These are phyloP conservation scores for Pyronema domesticum DNA, from an alignment of 495 filamentous ascomycete species.

Conservation along the genomic window DNA sequence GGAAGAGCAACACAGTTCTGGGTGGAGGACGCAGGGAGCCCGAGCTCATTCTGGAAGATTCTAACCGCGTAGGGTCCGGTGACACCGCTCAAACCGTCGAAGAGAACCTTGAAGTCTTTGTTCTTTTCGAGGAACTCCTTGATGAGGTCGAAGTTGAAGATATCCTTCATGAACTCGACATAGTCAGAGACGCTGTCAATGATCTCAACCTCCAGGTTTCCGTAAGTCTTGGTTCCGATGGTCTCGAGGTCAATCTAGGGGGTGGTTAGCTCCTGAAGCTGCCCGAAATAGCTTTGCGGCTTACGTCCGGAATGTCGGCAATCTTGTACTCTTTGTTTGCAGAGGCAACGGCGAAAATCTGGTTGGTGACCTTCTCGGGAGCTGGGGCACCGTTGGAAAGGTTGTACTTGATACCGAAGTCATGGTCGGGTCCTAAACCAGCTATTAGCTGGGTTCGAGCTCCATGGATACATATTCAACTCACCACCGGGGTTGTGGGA, in stretches of 20 bases:
- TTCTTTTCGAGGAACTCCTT: slow-evolving; percentile 72
- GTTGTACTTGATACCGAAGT: slow-evolving; percentile 99
- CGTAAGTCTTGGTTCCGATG: slow-evolving; percentile 70
- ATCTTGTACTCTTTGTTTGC: slow-evolving; percentile 80
- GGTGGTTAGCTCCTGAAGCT: not conserved
- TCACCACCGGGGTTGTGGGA: slow-evolving; percentile 95
- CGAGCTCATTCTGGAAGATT: slow-evolving; percentile 88
- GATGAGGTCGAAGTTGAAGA: slow-evolving; percentile 94
- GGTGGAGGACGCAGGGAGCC: slow-evolving; percentile 53
- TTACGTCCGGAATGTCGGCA: slow-evolving; percentile 54
- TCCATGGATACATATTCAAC: slow-evolving; percentile 20
- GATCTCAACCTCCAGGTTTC: slow-evolving; percentile 77
- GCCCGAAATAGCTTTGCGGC: not conserved
- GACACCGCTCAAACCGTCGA: slow-evolving; percentile 85
- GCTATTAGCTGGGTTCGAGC: not conserved
- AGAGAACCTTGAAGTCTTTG: slow-evolving; percentile 87
- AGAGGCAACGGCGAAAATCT: slow-evolving; percentile 85
- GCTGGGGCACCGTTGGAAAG: slow-evolving; percentile 86
- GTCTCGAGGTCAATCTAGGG: slow-evolving; percentile 50
- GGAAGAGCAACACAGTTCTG: slow-evolving; percentile 87
- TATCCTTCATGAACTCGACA: slow-evolving; percentile 84
- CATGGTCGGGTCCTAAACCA: slow-evolving; percentile 59
- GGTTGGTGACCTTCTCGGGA: slow-evolving; percentile 89
- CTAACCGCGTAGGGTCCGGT: slow-evolving; percentile 87
- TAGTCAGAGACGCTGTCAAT: slow-evolving; percentile 87